Evolutionary conservation across 2,329 filamentous ascomycete species (phyloP).

Genomic region (Aureobasidium sp.): DNA sequence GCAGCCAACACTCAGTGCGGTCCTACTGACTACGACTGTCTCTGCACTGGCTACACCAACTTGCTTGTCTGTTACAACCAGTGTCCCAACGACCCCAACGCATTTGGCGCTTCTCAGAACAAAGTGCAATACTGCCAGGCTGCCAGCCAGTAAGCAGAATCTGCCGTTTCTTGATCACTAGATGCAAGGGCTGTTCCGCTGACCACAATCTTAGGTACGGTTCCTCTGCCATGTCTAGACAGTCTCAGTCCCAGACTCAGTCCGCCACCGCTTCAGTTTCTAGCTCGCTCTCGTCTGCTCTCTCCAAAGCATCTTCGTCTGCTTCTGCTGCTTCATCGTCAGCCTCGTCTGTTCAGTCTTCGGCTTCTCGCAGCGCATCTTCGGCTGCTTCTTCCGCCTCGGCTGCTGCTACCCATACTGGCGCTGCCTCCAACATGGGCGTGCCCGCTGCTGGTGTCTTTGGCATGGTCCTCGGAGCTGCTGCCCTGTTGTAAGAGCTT

Average conservation of each 20-base stretch:
- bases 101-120: conserved; percentile 7
- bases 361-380: neutral
- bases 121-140: conserved; percentile 15
- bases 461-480: conserved; percentile 13
- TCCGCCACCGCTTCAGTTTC: conserved; percentile 8
- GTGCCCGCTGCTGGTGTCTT: conserved; percentile 11
- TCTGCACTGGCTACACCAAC: conserved; percentile 46
- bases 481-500: conserved; percentile 13
- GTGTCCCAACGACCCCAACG: conserved; percentile 40
- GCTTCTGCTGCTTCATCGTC: neutral
- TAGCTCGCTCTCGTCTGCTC: neutral
- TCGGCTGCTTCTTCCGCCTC: neutral
- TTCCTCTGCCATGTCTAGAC: neutral
- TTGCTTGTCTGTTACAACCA: conserved; percentile 50
- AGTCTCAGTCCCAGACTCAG: neutral
- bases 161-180: too few relatives aligned
- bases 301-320: neutral
- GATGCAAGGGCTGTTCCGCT: neutral
- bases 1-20: conserved; percentile 37
- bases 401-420: neutral
- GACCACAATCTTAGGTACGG: neutral
- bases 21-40: conserved; percentile 46
- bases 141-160: conserved; percentile 6
- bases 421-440: conserved; percentile 12
- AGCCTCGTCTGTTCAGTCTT: neutral